These are phyloP conservation scores for Tricholoma furcatifolium DNA, from an alignment of 768 basidiomycete genomes.

Conservation along the genomic window DNA sequence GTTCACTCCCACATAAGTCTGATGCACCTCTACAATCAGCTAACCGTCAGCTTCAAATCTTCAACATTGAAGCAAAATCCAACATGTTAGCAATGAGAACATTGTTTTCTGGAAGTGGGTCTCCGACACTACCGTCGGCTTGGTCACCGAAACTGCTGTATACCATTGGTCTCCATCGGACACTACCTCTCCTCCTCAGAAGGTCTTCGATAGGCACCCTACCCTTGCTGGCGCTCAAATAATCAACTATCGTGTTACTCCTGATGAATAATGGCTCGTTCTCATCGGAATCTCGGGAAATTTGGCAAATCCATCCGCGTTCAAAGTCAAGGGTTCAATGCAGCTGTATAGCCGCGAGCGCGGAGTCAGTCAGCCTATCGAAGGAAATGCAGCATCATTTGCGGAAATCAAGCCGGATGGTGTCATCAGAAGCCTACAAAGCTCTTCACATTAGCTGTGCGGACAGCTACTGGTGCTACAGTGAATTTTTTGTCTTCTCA, in stretches of 20 bases:
- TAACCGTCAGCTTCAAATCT: slow-evolving; percentile 91
- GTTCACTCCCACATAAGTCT: slow-evolving; percentile 9
- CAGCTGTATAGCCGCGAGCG: slow-evolving; percentile 94
- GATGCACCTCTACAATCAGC: slow-evolving; percentile 55
- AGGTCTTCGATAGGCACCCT: slow-evolving; percentile 95
- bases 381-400: slow-evolving; percentile 97
- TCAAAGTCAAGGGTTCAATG: slow-evolving; percentile 99
- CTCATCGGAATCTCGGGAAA: slow-evolving; percentile 94
- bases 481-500: slow-evolving; percentile 35
- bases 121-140: slow-evolving; percentile 83
- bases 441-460: slow-evolving; percentile 91
- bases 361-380: slow-evolving; percentile 95
- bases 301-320: slow-evolving; percentile 88
- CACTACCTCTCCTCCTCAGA: slow-evolving; percentile 76
- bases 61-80: slow-evolving; percentile 96
- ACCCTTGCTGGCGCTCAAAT: slow-evolving; percentile 95
- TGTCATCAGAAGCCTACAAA: slow-evolving; percentile 80
- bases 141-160: slow-evolving; percentile 93
- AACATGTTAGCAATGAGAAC: slow-evolving; percentile 95
- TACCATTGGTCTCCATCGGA: slow-evolving; percentile 87
- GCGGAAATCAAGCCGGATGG: slow-evolving; percentile 91
- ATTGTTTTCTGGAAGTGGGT: slow-evolving; percentile 99
- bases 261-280: slow-evolving; percentile 97
- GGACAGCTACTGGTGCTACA: slow-evolving; percentile 98
- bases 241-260: slow-evolving; percentile 93